Evolutionary conservation across 2,329 filamentous ascomycete genomes (phyloP).

Genomic region (Alternaria gaisen): DNA sequence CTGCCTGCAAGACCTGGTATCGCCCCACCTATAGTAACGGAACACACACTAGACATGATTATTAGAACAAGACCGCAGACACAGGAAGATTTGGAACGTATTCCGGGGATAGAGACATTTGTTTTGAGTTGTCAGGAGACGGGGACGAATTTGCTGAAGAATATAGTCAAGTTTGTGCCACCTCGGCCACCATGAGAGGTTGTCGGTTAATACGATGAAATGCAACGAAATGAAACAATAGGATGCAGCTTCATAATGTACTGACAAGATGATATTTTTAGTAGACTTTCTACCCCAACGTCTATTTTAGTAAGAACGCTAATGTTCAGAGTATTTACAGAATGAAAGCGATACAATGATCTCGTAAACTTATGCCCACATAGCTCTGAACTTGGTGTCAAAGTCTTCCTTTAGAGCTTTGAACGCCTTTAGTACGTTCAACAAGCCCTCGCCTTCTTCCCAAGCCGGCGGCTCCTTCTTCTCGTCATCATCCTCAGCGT

Average conservation of each 20-base stretch:
- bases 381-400: conserved; percentile 69
- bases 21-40: conserved; percentile 29
- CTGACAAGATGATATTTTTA: neutral
- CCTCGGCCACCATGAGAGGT: neutral
- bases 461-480: conserved; percentile 44
- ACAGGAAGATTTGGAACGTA: conserved; percentile 31
- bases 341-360: neutral
- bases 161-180: conserved; percentile 37
- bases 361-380: conserved; percentile 61
- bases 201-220: neutral
- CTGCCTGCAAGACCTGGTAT: conserved; percentile 9
- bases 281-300: neutral
- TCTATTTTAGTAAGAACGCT: neutral
- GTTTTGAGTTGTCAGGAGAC: conserved; percentile 30
- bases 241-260: neutral
- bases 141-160: conserved; percentile 35
- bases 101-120: conserved; percentile 37
- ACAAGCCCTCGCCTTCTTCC: conserved; percentile 59
- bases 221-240: neutral
- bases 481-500: conserved; percentile 36
- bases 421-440: conserved; percentile 68
- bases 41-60: conserved; percentile 34
- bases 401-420: conserved; percentile 66
- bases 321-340: neutral
- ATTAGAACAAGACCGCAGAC: conserved; percentile 29